These are phyloP conservation scores for Leishmania guyanensis DNA, from an alignment of 208 protist species.

Conservation along the genomic window DNA sequence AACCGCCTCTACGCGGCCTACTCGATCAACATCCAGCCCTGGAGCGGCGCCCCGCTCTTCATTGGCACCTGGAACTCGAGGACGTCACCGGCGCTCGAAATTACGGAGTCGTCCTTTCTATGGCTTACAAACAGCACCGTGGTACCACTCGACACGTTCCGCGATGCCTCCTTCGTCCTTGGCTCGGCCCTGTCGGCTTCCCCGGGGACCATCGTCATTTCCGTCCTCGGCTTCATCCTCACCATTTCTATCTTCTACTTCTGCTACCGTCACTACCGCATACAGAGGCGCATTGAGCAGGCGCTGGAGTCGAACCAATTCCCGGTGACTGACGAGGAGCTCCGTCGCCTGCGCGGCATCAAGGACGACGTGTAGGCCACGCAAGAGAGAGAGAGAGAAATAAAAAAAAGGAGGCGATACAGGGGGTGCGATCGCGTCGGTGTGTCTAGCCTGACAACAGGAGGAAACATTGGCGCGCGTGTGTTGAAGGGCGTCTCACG, in stretches of 20 bases:
- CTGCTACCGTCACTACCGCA: slow-evolving; percentile 83
- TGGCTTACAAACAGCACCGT: slow-evolving; percentile 74
- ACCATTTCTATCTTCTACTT: slow-evolving; percentile 87
- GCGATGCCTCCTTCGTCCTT: slow-evolving; percentile 82
- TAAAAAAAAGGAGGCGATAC: neutral
- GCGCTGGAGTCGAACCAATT: slow-evolving; percentile 66
- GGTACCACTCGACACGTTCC: slow-evolving; percentile 75
- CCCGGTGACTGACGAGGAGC: slow-evolving; percentile 80
- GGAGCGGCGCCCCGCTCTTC: slow-evolving; percentile 31
- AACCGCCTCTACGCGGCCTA: slow-evolving; percentile 71
- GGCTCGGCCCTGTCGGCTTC: slow-evolving; percentile 63
- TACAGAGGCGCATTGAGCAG: slow-evolving; percentile 81
- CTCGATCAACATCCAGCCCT: slow-evolving; percentile 71
- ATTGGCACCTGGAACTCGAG: slow-evolving; percentile 70
- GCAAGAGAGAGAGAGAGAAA: neutral
- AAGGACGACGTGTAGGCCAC: slow-evolving; percentile 36
- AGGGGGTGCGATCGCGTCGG: neutral
- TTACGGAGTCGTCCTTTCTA: slow-evolving; percentile 35
- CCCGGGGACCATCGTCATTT: slow-evolving; percentile 81
- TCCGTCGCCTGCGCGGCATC: slow-evolving; percentile 56
- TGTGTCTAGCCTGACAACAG: neutral
- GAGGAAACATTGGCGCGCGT: neutral
- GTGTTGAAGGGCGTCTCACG: neutral
- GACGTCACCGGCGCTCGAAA: slow-evolving; percentile 37
- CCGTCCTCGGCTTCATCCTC: slow-evolving; percentile 75